A percentile compares a stretch with the other conserved stretches of the same genome.
phyloP scores from a whole-genome alignment of 129 eudicot species.

The Centella asiatica region DNA sequence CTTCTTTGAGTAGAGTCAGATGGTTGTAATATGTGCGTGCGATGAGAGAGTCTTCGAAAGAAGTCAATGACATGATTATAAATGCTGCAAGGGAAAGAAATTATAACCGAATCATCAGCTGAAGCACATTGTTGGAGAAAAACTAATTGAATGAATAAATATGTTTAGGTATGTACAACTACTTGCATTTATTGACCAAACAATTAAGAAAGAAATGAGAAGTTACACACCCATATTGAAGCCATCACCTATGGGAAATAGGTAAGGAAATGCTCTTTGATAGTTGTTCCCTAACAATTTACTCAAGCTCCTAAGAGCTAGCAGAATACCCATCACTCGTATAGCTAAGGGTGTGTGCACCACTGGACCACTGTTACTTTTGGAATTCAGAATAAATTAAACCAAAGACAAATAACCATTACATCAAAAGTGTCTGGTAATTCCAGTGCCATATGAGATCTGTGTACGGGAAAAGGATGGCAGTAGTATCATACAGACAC shows the following conservation, averaged over 20 bases:
- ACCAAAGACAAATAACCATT: not conserved
- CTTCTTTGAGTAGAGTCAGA: constrained; percentile 15
- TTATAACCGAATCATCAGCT: not conserved
- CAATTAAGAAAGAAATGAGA: not conserved
- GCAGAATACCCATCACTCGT: not conserved
- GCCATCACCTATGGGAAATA: too few relatives aligned
- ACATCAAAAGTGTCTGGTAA: not conserved
- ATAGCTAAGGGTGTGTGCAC: too few relatives aligned
- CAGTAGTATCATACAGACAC: too few relatives aligned
- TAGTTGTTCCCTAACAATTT: too few relatives aligned
- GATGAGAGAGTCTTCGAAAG: constrained; percentile 36
- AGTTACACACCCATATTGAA: too few relatives aligned
- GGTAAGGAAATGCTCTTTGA: not conserved
- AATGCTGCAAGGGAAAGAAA: constrained; percentile 45
- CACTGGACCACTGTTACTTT: not conserved
- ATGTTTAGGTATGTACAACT: too few relatives aligned
- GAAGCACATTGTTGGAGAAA: not conserved
- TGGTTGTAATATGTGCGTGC: constrained; percentile 22
- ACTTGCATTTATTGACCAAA: not conserved
- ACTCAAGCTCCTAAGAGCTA: not conserved
- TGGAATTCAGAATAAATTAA: not conserved
- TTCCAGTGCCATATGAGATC: not conserved
- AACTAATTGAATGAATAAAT: not conserved
- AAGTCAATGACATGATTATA: constrained; percentile 67
- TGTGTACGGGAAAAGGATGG: not conserved